Percentiles rank a stretch among this genome's conserved stretches.
phyloP scores from a whole-genome alignment of 148 eudicot genomes.

The Cornus kousa region DNA sequence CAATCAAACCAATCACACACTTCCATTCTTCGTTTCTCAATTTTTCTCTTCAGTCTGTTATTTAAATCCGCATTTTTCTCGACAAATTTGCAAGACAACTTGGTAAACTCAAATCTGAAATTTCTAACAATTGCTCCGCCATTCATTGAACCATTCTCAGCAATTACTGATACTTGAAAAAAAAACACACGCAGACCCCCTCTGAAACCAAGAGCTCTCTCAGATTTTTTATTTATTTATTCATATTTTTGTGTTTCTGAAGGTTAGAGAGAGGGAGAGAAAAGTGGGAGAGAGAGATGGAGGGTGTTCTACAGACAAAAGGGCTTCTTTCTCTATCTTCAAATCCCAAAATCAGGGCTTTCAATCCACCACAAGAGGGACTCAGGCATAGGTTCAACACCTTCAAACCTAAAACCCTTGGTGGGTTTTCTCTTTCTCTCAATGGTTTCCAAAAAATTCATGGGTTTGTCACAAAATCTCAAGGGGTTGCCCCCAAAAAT shows the following conservation, averaged over 20 bases:
- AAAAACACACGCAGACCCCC: too few relatives aligned
- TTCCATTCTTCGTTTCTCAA: neutral
- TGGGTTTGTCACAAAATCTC: conserved; percentile 35
- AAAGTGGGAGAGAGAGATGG: conserved; percentile 34
- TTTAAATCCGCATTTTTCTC: neutral
- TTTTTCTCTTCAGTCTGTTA: neutral
- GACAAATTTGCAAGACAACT: neutral
- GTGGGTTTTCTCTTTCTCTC: conserved; percentile 41
- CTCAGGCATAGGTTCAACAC: conserved; percentile 55
- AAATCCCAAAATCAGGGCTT: conserved; percentile 57
- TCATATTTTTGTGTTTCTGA: neutral
- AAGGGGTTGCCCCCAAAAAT: conserved; percentile 35
- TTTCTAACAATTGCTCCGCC: too few relatives aligned
- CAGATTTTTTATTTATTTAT: neutral
- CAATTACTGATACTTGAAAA: too few relatives aligned
- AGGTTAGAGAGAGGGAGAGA: conserved; percentile 9
- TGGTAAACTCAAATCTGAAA: too few relatives aligned
- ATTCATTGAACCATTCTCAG: too few relatives aligned
- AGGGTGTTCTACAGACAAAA: conserved; percentile 59
- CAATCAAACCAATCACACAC: neutral
- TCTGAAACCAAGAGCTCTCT: neutral
- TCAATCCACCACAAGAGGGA: conserved; percentile 35
- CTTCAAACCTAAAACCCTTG: conserved; percentile 44
- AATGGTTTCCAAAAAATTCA: conserved; percentile 61
- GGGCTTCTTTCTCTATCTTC: conserved; percentile 70